These are phyloP conservation scores for Vanrija pseudolonga DNA, from an alignment of 1,284 basidiomycete genomes.

Conservation along the genomic window DNA sequence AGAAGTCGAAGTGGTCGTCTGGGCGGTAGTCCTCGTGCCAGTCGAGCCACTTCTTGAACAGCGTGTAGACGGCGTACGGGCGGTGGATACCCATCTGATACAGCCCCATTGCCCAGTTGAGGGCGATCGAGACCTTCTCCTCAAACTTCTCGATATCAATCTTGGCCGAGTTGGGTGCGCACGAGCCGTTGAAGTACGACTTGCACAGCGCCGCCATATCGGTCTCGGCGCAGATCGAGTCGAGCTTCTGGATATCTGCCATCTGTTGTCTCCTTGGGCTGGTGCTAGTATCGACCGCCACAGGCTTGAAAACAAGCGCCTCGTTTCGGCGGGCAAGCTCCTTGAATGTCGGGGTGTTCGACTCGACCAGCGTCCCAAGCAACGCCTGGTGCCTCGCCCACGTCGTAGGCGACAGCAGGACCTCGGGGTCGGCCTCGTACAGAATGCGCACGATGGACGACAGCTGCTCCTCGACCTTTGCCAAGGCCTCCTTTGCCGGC, in stretches of 20 bases:
- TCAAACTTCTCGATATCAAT: conserved; percentile 48
- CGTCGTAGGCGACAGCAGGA: conserved; percentile 45
- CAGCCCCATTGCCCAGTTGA: conserved; percentile 82
- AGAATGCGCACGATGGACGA: conserved; percentile 32
- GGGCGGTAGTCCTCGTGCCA: conserved; percentile 26
- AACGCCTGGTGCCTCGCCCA: conserved; percentile 55
- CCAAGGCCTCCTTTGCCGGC: conserved; percentile 23
- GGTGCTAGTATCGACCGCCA: conserved; percentile 51
- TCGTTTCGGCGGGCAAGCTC: conserved; percentile 67
- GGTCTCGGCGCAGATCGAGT: conserved; percentile 69
- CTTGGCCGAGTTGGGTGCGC: conserved; percentile 46
- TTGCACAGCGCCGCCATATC: conserved; percentile 58
- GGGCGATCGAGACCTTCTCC: conserved; percentile 68
- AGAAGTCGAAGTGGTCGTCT: conserved; percentile 34
- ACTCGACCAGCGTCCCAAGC: conserved; percentile 21
- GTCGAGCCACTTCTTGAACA: conserved; percentile 68
- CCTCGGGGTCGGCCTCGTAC: conserved; percentile 29
- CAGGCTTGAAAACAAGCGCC: conserved; percentile 67
- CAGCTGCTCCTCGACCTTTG: conserved; percentile 32
- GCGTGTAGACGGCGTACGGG: conserved; percentile 71
- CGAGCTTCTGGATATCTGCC: conserved; percentile 75
- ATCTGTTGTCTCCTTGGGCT: conserved; percentile 55
- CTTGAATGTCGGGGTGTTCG: conserved; percentile 11
- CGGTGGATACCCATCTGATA: conserved; percentile 81
- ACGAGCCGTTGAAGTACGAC: conserved; percentile 57